phyloP scores from a whole-genome alignment of 202 grass and related monocot genomes.

The Panicum hallii region DNA sequence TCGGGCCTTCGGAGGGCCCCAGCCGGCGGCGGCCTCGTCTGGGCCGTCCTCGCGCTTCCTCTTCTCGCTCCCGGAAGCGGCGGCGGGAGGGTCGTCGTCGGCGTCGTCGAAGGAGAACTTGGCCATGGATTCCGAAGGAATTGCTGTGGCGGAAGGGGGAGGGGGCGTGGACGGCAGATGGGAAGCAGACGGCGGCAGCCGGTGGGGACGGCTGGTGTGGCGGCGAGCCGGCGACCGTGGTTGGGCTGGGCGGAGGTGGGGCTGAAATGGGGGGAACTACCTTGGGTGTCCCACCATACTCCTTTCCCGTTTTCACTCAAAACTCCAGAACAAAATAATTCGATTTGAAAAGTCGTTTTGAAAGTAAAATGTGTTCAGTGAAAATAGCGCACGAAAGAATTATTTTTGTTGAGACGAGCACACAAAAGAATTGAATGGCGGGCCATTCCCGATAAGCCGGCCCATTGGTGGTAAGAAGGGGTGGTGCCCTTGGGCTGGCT shows the following conservation, averaged over 20 bases:
- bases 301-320: no score
- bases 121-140: conserved; percentile 43
- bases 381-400: no score
- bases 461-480: no score
- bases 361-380: no score
- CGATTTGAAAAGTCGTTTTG: no score
- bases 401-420: no score
- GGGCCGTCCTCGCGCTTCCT: conserved; percentile 13
- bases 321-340: no score
- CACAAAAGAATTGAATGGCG: no score
- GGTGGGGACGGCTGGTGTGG: neutral
- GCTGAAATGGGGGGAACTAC: neutral
- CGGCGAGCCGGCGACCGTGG: neutral
- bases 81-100: conserved; percentile 39
- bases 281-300: no score
- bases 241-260: neutral
- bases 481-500: no score
- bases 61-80: conserved; percentile 27
- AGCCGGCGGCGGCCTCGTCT: neutral
- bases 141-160: neutral
- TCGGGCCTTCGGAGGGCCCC: neutral
- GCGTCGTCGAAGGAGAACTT: conserved; percentile 64
- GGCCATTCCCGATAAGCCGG: no score
- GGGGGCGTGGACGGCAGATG: neutral
- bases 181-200: neutral